phyloP scores from a whole-genome alignment of 768 basidiomycete species.

The Clitopilus passeckerianus region DNA sequence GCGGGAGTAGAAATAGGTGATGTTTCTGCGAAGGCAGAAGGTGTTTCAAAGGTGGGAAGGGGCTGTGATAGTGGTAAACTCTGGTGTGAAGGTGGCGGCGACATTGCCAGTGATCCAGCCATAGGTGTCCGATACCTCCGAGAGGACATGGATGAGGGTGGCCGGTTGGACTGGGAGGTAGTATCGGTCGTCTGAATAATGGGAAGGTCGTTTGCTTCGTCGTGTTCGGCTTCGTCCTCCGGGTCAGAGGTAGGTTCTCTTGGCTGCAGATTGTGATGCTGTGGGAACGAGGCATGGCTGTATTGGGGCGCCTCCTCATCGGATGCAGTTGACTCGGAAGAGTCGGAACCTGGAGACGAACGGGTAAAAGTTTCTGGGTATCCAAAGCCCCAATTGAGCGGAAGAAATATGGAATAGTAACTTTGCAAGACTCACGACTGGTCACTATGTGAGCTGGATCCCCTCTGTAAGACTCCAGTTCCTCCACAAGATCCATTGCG shows the following conservation, averaged over 20 bases:
- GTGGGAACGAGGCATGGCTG: slow-evolving; percentile 13
- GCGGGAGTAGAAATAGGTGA: slow-evolving; percentile 33
- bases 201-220: slow-evolving; percentile 41
- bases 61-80: slow-evolving; percentile 66
- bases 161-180: slow-evolving; percentile 43
- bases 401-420: neutral
- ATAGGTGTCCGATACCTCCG: slow-evolving; percentile 77
- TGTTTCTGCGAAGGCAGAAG: slow-evolving; percentile 64
- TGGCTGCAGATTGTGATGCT: slow-evolving; percentile 17
- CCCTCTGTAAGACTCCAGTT: slow-evolving; percentile 73
- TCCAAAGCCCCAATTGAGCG: neutral
- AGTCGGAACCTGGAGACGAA: slow-evolving; percentile 50
- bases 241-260: slow-evolving; percentile 30
- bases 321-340: slow-evolving; percentile 61
- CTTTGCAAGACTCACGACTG: slow-evolving; percentile 44
- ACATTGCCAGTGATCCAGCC: slow-evolving; percentile 54
- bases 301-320: slow-evolving; percentile 19
- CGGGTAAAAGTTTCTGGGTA: slow-evolving; percentile 37
- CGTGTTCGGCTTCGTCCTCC: slow-evolving; percentile 41
- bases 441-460: slow-evolving; percentile 60
- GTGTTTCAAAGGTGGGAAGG: slow-evolving; percentile 62
- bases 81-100: slow-evolving; percentile 41
- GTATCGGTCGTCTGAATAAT: slow-evolving; percentile 18
- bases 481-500: slow-evolving; percentile 69
- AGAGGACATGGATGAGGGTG: slow-evolving; percentile 75